Percentiles rank a stretch among this genome's conserved stretches.
Evolutionary conservation across 192 early-diverging fungal genomes (phyloP).

Genomic region (Gamsiella multidivaricata): DNA sequence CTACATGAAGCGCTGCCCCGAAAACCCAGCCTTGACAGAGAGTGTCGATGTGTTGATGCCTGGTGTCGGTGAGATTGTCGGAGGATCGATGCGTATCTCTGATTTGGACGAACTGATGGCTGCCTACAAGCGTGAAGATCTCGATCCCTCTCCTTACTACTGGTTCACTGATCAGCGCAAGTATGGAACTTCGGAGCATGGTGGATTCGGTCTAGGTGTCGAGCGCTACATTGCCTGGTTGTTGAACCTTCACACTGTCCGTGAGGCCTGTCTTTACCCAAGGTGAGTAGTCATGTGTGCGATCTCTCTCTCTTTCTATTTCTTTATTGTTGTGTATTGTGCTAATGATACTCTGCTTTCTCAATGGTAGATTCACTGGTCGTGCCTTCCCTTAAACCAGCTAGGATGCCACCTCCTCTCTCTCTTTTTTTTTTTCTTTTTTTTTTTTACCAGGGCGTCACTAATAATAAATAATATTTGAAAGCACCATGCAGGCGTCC

Average conservation of each 20-base stretch:
- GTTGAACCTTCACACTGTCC: conserved; percentile 88
- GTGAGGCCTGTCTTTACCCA: conserved; percentile 93
- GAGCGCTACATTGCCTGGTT: conserved; percentile 99
- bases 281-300: conserved; percentile 58
- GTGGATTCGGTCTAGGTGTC: conserved; percentile 96
- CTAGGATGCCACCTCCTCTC: background rate
- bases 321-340: background rate
- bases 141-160: conserved; percentile 96
- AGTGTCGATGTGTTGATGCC: conserved; percentile 99
- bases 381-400: conserved; percentile 52
- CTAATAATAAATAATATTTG: conserved; percentile 8
- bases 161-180: conserved; percentile 99
- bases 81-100: conserved; percentile 97
- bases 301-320: background rate
- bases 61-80: conserved; percentile 97
- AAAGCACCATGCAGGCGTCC: too few species aligned
- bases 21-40: conserved; percentile 90
- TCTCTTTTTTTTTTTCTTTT: conserved; percentile 5
- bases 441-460: background rate
- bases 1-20: conserved; percentile 96
- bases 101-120: conserved; percentile 83
- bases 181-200: conserved; percentile 96
- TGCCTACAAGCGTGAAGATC: conserved; percentile 86
- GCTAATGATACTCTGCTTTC: too few species aligned
- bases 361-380: conserved; percentile 41